Conservation (phyloP, 2,329 filamentous ascomycete genomes). For the Ascochyta lentis region DNA sequence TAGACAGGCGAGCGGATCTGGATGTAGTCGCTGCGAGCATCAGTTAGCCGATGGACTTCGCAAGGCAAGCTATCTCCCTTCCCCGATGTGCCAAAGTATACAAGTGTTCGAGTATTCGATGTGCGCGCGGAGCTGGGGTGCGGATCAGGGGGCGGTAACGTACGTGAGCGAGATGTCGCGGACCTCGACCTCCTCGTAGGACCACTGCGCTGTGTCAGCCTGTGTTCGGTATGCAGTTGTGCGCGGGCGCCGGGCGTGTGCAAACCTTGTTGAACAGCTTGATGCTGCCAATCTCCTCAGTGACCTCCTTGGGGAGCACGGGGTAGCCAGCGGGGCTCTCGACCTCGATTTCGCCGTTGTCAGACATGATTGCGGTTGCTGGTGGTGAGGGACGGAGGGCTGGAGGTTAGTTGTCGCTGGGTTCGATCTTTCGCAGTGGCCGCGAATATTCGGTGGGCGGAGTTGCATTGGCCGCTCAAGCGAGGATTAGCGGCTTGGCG, state of each 20-base stretch:
- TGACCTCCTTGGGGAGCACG: conserved; percentile 92
- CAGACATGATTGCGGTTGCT: conserved; percentile 73
- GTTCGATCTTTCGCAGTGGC: conserved; percentile 15
- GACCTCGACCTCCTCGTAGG: conserved; percentile 99
- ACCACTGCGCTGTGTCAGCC: conserved; percentile 62
- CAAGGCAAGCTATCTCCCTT: conserved; percentile 23
- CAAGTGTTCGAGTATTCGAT: conserved; percentile 14
- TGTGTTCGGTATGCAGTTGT: conserved; percentile 8
- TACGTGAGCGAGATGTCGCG: conserved; percentile 99
- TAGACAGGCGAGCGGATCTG: conserved; percentile 99
- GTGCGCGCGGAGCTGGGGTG: conserved; percentile 16
- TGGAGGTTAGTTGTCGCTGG: conserved; percentile 40
- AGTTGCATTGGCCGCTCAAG: conserved; percentile 27
- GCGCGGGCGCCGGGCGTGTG: conserved; percentile 15
- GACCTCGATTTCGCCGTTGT: conserved; percentile 89
- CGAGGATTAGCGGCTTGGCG: conserved; percentile 28
- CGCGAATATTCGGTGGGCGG: neutral
- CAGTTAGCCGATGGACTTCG: conserved; percentile 41
- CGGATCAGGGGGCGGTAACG: conserved; percentile 49
- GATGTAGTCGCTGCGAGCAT: conserved; percentile 87
- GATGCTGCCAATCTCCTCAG: conserved; percentile 85
- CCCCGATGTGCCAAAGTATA: conserved; percentile 25
- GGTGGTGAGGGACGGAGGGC: conserved; percentile 33
- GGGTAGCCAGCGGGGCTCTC: conserved; percentile 76
- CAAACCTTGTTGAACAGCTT: conserved; percentile 90